A percentile compares a stretch with the other conserved stretches of the same genome.
Conservation (phyloP, 352 stramenopile species). For the Pythium vanterpoolii region DNA sequence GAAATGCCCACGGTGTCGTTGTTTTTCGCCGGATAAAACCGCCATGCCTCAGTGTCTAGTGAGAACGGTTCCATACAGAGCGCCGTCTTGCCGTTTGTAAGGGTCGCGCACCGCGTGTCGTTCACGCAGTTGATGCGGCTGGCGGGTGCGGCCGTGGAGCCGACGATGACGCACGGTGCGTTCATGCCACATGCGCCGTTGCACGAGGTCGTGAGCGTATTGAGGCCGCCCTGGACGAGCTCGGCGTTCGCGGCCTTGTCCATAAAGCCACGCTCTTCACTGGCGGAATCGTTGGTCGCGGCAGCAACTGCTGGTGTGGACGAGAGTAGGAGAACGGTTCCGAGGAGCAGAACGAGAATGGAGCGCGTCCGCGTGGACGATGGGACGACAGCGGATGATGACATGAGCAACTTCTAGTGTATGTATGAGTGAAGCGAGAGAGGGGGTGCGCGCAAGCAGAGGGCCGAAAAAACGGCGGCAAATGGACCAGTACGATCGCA, state of each 20-base stretch:
- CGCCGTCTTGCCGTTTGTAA: constrained; percentile 62
- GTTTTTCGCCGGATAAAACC: constrained; percentile 49
- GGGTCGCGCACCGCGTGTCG: constrained; percentile 61
- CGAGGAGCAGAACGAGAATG: constrained; percentile 4
- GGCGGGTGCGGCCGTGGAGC: constrained; percentile 36
- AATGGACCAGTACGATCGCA: no score
- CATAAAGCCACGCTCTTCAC: constrained; percentile 18
- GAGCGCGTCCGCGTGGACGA: background rate
- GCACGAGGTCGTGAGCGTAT: constrained; percentile 76
- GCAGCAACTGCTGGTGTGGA: background rate
- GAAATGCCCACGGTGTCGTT: constrained; percentile 47
- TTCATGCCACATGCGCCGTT: constrained; percentile 61
- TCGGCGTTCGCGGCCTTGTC: constrained; percentile 18
- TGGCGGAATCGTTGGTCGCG: background rate
- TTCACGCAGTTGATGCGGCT: constrained; percentile 75
- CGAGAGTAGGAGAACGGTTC: background rate
- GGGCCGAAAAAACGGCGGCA: no score
- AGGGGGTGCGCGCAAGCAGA: background rate
- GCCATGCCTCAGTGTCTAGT: constrained; percentile 34
- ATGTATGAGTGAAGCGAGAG: no score
- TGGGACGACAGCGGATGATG: background rate
- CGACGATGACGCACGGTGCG: constrained; percentile 63
- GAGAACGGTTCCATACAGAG: constrained; percentile 63
- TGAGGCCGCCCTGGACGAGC: constrained; percentile 28
- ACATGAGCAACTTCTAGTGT: background rate